A percentile compares a stretch with the other conserved stretches of the same genome.
Conservation (phyloP, 345 rosid species). For the Hevea brasiliensis region DNA sequence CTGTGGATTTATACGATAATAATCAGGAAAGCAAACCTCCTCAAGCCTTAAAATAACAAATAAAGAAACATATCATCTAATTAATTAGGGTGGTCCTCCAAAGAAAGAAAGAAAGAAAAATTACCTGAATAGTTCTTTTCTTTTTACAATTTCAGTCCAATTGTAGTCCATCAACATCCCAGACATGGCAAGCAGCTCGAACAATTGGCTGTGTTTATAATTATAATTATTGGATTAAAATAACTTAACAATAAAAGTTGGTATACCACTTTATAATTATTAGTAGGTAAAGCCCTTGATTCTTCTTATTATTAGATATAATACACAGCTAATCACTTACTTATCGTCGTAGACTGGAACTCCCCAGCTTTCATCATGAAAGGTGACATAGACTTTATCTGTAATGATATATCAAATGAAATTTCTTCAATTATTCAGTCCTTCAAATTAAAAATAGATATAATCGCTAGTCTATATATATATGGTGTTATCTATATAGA, state of each 20-base stretch:
- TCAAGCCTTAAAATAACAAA: too few relatives aligned
- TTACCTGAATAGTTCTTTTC: constrained; percentile 69
- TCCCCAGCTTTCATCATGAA: constrained; percentile 98
- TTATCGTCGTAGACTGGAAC: constrained; percentile 89
- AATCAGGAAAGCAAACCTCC: too few relatives aligned
- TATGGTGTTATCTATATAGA: not conserved
- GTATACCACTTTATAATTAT: not conserved
- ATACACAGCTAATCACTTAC: constrained; percentile 40
- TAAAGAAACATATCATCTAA: too few relatives aligned
- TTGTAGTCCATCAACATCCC: constrained; percentile 98
- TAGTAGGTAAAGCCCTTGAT: not conserved
- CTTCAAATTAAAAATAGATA: not conserved
- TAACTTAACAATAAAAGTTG: not conserved
- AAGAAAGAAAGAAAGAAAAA: not conserved
- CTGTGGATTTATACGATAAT: too few relatives aligned
- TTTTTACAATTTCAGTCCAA: constrained; percentile 91
- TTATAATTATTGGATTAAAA: too few relatives aligned
- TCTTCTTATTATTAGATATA: too few relatives aligned
- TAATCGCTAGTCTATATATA: not conserved
- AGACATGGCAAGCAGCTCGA: constrained; percentile 83
- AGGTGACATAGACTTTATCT: constrained; percentile 79
- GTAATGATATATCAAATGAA: too few relatives aligned
- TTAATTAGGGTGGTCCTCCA: too few relatives aligned
- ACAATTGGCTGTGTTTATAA: constrained; percentile 58
- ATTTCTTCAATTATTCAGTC: too few relatives aligned